Conservation (phyloP, 2,329 filamentous ascomycete species). For the Scytalidium sp. region DNA sequence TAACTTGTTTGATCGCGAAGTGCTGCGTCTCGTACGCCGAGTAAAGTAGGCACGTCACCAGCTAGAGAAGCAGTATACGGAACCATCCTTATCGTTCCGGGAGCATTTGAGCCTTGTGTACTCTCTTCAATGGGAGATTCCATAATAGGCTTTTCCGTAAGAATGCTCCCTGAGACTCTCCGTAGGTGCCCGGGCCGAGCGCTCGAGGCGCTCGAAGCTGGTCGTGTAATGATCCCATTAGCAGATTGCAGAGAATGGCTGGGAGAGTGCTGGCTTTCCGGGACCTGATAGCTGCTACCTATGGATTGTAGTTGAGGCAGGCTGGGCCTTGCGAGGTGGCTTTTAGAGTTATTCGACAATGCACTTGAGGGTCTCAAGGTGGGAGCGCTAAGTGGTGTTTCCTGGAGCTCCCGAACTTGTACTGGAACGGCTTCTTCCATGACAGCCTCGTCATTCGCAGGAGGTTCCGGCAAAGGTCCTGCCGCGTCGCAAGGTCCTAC, state of each 20-base stretch:
- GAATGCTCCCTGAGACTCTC: not conserved
- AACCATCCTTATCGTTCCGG: not conserved
- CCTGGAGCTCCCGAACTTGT: constrained; percentile 60
- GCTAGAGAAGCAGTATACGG: constrained; percentile 5
- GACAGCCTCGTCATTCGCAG: constrained; percentile 28
- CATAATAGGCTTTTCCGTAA: constrained; percentile 26
- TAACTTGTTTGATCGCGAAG: constrained; percentile 28
- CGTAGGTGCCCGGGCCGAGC: not conserved
- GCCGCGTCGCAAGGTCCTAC: constrained; percentile 52
- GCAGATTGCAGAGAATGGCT: constrained; percentile 12
- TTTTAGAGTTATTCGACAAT: not conserved
- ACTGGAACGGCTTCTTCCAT: constrained; percentile 59
- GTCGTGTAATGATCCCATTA: constrained; percentile 2
- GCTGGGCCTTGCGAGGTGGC: not conserved
- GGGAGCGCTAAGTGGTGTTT: constrained; percentile 51
- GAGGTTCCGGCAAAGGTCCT: constrained; percentile 40
- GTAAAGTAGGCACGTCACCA: constrained; percentile 39
- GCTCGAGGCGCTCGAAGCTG: constrained; percentile 11
- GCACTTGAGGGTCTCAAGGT: constrained; percentile 36
- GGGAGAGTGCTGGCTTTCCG: constrained; percentile 8
- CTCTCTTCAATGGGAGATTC: constrained; percentile 33
- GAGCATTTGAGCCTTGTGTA: constrained; percentile 5
- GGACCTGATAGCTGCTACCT: not conserved
- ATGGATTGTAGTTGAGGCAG: not conserved
- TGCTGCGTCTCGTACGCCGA: constrained; percentile 52